Evolutionary conservation across 2,329 filamentous ascomycete genomes (phyloP).

Genomic region (Exophiala alcalophila): DNA sequence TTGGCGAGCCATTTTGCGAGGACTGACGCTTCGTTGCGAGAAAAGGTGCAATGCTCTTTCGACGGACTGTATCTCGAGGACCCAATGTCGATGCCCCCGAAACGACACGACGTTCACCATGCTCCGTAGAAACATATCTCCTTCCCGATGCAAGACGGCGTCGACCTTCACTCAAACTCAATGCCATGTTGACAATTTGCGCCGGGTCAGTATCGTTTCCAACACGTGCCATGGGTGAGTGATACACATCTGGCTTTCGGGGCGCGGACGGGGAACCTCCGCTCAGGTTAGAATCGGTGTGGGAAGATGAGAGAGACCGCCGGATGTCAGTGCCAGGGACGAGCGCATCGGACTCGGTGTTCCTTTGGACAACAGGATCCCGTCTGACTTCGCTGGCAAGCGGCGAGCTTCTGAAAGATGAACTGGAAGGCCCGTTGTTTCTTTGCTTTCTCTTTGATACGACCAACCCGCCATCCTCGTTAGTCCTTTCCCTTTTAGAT

Average conservation of each 20-base stretch:
- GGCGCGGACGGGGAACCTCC: slow-evolving; percentile 12
- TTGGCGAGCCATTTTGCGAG: slow-evolving; percentile 23
- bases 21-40: slow-evolving; percentile 20
- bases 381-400: slow-evolving; percentile 31
- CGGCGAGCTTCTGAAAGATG: slow-evolving; percentile 35
- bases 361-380: slow-evolving; percentile 20
- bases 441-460: slow-evolving; percentile 39
- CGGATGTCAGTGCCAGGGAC: slow-evolving; percentile 13
- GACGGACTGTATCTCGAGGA: slow-evolving; percentile 15
- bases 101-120: slow-evolving; percentile 23
- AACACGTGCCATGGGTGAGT: slow-evolving; percentile 7
- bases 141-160: slow-evolving; percentile 57
- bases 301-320: slow-evolving; percentile 16
- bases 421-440: slow-evolving; percentile 37
- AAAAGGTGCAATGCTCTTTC: slow-evolving; percentile 21
- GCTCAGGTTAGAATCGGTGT: slow-evolving; percentile 8
- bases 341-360: slow-evolving; percentile 7
- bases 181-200: slow-evolving; percentile 88
- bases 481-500: slow-evolving; percentile 42
- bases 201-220: slow-evolving; percentile 70
- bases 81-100: slow-evolving; percentile 18
- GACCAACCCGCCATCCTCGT: slow-evolving; percentile 36
- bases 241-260: slow-evolving; percentile 7
- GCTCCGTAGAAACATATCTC: slow-evolving; percentile 39
- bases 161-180: slow-evolving; percentile 80